Percentiles rank a stretch among this genome's conserved stretches.
Conservation (phyloP, 176 grass and related monocot species). For the Areca catechu region DNA sequence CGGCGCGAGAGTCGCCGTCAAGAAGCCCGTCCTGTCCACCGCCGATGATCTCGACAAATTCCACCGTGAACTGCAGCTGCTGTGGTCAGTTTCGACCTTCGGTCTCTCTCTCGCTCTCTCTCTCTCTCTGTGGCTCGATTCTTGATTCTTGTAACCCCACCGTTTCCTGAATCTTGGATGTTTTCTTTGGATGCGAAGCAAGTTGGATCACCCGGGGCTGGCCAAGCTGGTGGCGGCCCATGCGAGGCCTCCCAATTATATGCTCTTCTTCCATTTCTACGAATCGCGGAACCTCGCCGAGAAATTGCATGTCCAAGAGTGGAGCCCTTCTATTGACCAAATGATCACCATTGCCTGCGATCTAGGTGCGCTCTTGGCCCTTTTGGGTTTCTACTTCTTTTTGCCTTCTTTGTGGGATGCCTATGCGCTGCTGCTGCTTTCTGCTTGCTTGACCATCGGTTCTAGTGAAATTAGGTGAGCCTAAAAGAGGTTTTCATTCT, state of each 20-base stretch:
- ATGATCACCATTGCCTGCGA: slow-evolving; percentile 59
- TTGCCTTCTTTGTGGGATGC: background rate
- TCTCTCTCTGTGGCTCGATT: background rate
- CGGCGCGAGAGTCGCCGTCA: slow-evolving; percentile 53
- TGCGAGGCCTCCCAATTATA: slow-evolving; percentile 78
- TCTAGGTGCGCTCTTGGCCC: slow-evolving; percentile 42
- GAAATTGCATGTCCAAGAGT: slow-evolving; percentile 77
- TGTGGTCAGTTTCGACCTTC: slow-evolving; percentile 32
- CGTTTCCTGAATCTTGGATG: background rate
- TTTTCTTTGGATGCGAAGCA: slow-evolving; percentile 30
- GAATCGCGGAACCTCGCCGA: slow-evolving; percentile 78
- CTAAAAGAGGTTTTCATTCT: too few relatives aligned
- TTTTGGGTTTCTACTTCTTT: background rate
- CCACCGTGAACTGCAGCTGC: slow-evolving; percentile 89
- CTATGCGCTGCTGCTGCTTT: too few relatives aligned
- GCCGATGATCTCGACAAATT: slow-evolving; percentile 87
- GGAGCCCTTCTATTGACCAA: slow-evolving; percentile 55
- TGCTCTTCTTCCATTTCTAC: slow-evolving; percentile 81
- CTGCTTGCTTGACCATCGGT: too few relatives aligned
- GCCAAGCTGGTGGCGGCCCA: slow-evolving; percentile 66
- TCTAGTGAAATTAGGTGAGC: too few relatives aligned
- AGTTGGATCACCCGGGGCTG: slow-evolving; percentile 74
- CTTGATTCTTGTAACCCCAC: background rate
- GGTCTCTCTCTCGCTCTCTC: background rate
- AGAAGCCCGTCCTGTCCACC: slow-evolving; percentile 88